Evolutionary conservation across 306 rosid genomes (phyloP).

Genomic region (Benincasa hispida): DNA sequence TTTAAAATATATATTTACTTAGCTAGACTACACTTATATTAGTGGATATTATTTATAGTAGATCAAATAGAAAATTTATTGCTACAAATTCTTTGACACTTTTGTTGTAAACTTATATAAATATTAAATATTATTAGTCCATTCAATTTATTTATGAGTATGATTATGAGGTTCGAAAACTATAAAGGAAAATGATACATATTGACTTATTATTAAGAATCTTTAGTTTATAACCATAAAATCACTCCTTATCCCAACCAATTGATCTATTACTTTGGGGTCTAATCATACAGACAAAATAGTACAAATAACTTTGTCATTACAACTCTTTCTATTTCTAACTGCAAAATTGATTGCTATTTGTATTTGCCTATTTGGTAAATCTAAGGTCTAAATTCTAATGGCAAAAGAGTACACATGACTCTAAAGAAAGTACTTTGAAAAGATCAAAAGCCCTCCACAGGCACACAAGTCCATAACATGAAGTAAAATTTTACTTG

Average conservation of each 20-base stretch:
- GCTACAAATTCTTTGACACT: background rate
- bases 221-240: background rate
- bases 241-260: background rate
- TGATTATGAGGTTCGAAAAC: background rate
- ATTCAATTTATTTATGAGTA: background rate
- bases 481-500: too few relatives aligned
- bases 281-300: background rate
- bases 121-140: background rate
- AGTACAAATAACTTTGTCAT: background rate
- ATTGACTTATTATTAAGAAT: background rate
- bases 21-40: too few relatives aligned
- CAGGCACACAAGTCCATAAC: too few relatives aligned
- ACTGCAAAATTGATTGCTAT: background rate
- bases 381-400: background rate
- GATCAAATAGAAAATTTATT: background rate
- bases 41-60: background rate
- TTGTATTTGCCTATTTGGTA: too few relatives aligned
- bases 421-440: too few relatives aligned
- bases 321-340: background rate
- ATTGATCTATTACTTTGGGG: background rate
- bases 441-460: too few relatives aligned
- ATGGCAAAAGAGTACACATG: too few relatives aligned
- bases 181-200: background rate
- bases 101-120: too few relatives aligned
- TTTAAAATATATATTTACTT: too few relatives aligned